These are phyloP conservation scores for Solanum arcanum DNA, from an alignment of 257 asterid species.

Conservation along the genomic window DNA sequence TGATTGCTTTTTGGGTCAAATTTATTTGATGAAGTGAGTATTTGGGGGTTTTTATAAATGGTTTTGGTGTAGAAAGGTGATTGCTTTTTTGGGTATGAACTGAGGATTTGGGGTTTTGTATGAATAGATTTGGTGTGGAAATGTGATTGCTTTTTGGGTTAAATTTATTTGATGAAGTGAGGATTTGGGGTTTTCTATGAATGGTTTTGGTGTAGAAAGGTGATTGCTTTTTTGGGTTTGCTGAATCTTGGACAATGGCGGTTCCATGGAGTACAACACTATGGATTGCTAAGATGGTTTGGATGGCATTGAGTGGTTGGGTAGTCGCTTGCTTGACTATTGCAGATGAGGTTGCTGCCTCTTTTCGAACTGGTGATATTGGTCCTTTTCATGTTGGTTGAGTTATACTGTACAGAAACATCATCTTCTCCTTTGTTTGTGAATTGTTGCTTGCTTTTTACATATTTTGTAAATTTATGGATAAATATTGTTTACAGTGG, in stretches of 20 bases:
- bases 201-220: not conserved
- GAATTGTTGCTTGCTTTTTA: not conserved
- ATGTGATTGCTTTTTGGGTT: not conserved
- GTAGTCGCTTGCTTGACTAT: slow-evolving; percentile 53
- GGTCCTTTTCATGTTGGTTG: slow-evolving; percentile 63
- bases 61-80: not conserved
- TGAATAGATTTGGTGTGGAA: not conserved
- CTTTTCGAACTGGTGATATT: slow-evolving; percentile 48
- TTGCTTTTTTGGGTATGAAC: not conserved
- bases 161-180: no score
- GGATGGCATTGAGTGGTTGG: slow-evolving; percentile 67
- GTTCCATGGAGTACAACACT: slow-evolving; percentile 59
- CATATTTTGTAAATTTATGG: not conserved
- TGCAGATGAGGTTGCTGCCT: slow-evolving; percentile 72
- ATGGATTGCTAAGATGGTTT: slow-evolving; percentile 57
- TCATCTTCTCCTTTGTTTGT: not conserved
- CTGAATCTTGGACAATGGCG: slow-evolving; percentile 34
- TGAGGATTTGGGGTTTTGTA: not conserved
- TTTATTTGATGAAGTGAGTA: no score
- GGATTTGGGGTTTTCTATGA: not conserved
- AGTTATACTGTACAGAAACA: not conserved
- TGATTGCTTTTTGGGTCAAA: not conserved
- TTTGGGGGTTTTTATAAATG: not conserved
- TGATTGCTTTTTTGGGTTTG: not conserved
- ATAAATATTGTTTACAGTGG: not conserved